Base-by-base conservation (phyloP, 352 stramenopile species). In the Pythium plurisporium region DNA sequence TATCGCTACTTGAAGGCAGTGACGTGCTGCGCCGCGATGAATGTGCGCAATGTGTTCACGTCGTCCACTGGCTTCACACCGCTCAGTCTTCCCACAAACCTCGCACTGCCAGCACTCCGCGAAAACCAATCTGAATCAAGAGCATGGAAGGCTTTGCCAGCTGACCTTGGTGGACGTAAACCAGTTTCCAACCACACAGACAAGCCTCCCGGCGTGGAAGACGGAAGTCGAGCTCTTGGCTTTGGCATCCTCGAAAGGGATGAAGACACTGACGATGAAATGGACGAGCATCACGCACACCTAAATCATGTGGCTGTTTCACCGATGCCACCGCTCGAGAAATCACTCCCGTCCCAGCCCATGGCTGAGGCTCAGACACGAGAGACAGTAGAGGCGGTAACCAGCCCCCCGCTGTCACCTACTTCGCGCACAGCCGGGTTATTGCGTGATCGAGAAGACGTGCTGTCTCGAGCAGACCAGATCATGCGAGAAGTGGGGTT, bases 1-100 rank as follows among this genome's bases (percentile, higher is more conserved):
- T 90, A 79, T 47, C 74, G 65, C 14, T 71, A 85, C 33, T 66
- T 91, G n/a, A 89, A 89, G 69, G 72, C 69, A 7, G 67, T 90
- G 26, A 86, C 75, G 20, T 52, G 88, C 41, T 91, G 83, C 44
- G 70, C 77, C 2, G 74, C 73, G 34, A 79, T 88, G 70, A 89
- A 85, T 27, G 41, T 83, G 8, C 69, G 83, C 3, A 89, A 88
- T 40, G 62, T 90, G 25, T 76, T 89, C 40, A 71, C 72, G 5
- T 88, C 77, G 14, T 63, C 74, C 4, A 79, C 59, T 11, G 43
- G 74, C 7, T 91, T 80, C 22, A 64, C 52, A 4, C 19, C 26
- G 2, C 19, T 86, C 67, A 87, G 61, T n/a, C 59, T 89, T 15
- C 62, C 62, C 5, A 6, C 8, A 0, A 50, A 30, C 9, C 43